Evolutionary conservation across 805 yeast genomes (phyloP).

Genomic region (Isabelozyma heimii): DNA sequence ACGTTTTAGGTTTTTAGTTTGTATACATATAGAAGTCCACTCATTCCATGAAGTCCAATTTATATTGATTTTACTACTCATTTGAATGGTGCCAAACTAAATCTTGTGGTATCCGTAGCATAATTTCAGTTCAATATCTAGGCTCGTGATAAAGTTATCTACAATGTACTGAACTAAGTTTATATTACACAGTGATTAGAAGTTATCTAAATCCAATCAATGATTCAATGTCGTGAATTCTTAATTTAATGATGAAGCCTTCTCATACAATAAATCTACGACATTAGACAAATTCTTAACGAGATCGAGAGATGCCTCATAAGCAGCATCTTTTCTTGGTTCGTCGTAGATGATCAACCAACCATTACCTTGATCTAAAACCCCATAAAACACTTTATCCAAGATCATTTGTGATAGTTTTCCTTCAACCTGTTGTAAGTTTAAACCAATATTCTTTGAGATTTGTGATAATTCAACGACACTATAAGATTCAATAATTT

Average conservation of each 20-base stretch:
- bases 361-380: slow-evolving; percentile 96
- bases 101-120: too few species aligned
- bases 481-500: slow-evolving; percentile 93
- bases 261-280: slow-evolving; percentile 89
- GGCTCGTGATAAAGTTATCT: too few species aligned
- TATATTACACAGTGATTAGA: too few species aligned
- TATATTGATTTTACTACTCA: too few species aligned
- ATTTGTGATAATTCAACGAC: slow-evolving; percentile 92
- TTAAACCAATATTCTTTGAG: slow-evolving; percentile 84
- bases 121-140: too few species aligned
- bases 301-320: slow-evolving; percentile 82
- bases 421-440: slow-evolving; percentile 85
- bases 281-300: slow-evolving; percentile 83
- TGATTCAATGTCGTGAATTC: background rate
- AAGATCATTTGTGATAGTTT: slow-evolving; percentile 94
- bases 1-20: background rate
- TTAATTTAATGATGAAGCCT: slow-evolving; percentile 80
- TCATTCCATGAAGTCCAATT: too few species aligned
- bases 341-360: slow-evolving; percentile 92
- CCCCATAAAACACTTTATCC: slow-evolving; percentile 94
- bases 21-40: background rate
- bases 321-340: slow-evolving; percentile 83
- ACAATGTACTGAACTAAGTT: background rate
- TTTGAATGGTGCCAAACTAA: too few species aligned
- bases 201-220: background rate